Conservation (phyloP, 495 filamentous ascomycete species). For the Sphaerosporella brunnea region DNA sequence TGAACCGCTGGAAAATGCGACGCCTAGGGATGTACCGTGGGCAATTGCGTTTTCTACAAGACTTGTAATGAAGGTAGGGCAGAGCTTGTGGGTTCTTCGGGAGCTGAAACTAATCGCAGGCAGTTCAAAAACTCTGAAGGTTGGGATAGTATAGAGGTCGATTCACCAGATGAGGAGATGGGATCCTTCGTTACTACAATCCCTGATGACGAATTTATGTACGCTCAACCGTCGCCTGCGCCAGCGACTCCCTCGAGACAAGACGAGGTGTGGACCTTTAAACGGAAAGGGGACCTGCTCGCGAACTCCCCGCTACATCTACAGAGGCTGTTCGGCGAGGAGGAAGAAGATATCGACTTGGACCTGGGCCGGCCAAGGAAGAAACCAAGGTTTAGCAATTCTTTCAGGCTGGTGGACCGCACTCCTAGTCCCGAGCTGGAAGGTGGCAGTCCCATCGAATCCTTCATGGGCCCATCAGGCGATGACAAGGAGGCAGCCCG, state of each 20-base stretch:
- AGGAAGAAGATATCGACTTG: conserved; percentile 35
- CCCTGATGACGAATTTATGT: neutral
- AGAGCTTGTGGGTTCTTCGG: neutral
- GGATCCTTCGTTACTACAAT: neutral
- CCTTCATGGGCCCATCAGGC: neutral
- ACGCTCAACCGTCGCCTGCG: neutral
- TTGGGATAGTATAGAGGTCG: conserved; percentile 13
- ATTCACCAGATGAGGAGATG: conserved; percentile 6
- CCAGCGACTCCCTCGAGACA: neutral
- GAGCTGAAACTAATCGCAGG: neutral
- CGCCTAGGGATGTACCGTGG: conserved; percentile 20
- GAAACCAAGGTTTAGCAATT: conserved; percentile 46
- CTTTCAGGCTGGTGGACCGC: conserved; percentile 16
- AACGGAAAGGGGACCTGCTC: conserved; percentile 8
- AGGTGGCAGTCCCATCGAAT: neutral
- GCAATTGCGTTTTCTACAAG: conserved; percentile 12
- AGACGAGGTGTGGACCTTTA: conserved; percentile 21
- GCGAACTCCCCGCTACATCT: neutral
- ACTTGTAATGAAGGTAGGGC: conserved; percentile 19
- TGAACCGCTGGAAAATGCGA: conserved; percentile 17
- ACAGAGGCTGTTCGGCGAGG: conserved; percentile 50
- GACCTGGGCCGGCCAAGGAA: conserved; percentile 50
- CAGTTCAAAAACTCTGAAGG: conserved; percentile 14
- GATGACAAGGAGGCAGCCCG: neutral
- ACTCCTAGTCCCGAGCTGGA: conserved; percentile 4